A percentile compares a stretch with the other conserved stretches of the same genome.
Conservation (phyloP, 148 eudicot genomes). For the Rhododendron molle region DNA sequence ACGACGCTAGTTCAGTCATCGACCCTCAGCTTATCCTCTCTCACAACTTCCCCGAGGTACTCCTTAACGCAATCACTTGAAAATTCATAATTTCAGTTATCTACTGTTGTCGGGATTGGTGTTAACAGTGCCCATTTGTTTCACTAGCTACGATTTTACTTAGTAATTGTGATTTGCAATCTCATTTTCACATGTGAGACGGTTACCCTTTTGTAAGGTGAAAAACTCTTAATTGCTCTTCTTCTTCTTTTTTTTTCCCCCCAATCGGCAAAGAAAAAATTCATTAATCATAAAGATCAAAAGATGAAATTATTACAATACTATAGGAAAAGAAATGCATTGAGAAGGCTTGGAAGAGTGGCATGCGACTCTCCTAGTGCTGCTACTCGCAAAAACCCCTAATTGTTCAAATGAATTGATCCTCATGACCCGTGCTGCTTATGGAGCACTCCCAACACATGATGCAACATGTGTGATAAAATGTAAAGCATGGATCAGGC, state of each 20-base stretch:
- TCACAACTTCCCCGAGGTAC: conserved; percentile 69
- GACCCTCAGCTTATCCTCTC: conserved; percentile 67
- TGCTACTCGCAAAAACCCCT: background rate
- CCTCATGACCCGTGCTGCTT: background rate
- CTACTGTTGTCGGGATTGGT: background rate
- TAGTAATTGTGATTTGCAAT: background rate
- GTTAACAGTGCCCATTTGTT: background rate
- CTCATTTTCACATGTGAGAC: background rate
- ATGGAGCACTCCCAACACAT: background rate
- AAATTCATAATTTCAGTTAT: background rate
- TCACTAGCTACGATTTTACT: background rate
- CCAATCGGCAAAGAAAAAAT: no score
- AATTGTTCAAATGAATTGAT: background rate
- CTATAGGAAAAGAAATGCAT: background rate
- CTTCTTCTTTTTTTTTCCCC: no score
- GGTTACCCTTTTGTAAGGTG: background rate
- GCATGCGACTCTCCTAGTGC: background rate
- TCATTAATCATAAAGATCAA: no score
- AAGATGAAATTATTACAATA: background rate
- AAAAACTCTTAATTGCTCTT: background rate
- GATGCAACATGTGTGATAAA: background rate
- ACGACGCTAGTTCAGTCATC: conserved; percentile 16
- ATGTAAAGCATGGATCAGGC: background rate
- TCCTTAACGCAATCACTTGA: background rate
- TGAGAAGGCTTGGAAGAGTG: background rate